phyloP scores from a whole-genome alignment of 345 rosid genomes.

The Melaleuca quinquenervia region DNA sequence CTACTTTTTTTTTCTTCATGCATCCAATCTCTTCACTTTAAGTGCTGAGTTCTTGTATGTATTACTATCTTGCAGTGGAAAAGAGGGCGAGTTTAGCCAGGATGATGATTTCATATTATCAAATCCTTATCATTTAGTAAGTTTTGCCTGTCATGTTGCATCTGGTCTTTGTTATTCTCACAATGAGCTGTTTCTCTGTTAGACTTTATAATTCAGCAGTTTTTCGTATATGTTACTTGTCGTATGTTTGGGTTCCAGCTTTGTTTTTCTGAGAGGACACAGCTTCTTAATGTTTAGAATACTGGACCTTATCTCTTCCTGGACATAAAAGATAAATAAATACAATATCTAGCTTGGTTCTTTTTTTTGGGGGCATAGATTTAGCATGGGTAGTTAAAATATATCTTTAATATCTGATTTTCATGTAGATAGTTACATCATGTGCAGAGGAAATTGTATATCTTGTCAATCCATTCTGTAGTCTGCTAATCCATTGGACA shows the following conservation, averaged over 20 bases:
- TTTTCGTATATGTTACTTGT: neutral
- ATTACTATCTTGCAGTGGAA: constrained; percentile 40
- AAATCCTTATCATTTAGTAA: constrained; percentile 95
- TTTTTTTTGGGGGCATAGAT: neutral
- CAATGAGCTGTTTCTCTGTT: neutral
- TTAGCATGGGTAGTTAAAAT: neutral
- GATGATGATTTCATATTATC: constrained; percentile 91
- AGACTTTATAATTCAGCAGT: neutral
- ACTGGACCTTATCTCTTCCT: neutral
- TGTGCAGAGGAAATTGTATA: neutral
- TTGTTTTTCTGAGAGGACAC: neutral
- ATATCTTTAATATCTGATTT: neutral
- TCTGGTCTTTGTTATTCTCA: neutral
- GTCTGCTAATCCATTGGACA: neutral
- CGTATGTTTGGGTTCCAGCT: neutral
- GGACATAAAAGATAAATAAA: neutral
- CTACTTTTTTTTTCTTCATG: neutral
- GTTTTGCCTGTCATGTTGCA: neutral
- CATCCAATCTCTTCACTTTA: neutral
- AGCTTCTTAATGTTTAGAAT: neutral
- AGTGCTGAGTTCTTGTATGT: constrained; percentile 4
- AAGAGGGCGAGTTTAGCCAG: constrained; percentile 57
- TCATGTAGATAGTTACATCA: neutral
- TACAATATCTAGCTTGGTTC: neutral
- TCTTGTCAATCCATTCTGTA: neutral